Evolutionary conservation across 495 filamentous ascomycete genomes (phyloP), one percentile per base, ranked within the genome.

Genomic region (Talaromyces ruber): DNA sequence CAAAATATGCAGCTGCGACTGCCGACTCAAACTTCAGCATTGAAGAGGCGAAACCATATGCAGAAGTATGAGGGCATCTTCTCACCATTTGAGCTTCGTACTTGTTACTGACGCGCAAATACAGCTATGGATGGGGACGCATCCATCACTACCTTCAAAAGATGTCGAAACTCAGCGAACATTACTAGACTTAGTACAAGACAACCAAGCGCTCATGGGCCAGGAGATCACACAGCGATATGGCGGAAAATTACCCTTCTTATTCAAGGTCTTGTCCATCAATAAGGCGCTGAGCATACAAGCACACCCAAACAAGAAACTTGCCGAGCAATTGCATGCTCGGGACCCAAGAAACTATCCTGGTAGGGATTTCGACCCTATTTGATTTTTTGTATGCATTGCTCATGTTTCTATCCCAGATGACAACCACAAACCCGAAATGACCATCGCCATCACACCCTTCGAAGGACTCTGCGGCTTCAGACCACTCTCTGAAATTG

Each of bases 381-480:
- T 9, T n/a, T n/a, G 14, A 56, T 12, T 22, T 11, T 7, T 16
- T n/a, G 30, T 12, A 32, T 12, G 2, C 51, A 22, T n/a, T 3
- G 18, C 61, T 57, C 22, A 61, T 25, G 37, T 32, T 11, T 52
- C 45, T 18, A 25, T 28, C 32, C 4, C 58, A 86, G 93, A 98
- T 81, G 93, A 97, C 77, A 98, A 98, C 74, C 94, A 98, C 79
- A 98, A 98, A 74, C 94, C 94, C 52, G 94, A 98, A 74, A 98
- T 98, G 94, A 89, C 93, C 60, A 96, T 98, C 69, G 94, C 94
- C 59, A 86, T 98, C 70, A 97, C 94, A 2, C 87, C 89, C 2
- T 98, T 98, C 64, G 94, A 97, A 68, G 94, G 94, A 6, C 81
- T 98, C 28, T 98, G 94, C 68, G 93, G 94, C 16, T 98, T 98